phyloP scores from a whole-genome alignment of 2,329 filamentous ascomycete genomes.

The Aspergillus fumigatus region DNA sequence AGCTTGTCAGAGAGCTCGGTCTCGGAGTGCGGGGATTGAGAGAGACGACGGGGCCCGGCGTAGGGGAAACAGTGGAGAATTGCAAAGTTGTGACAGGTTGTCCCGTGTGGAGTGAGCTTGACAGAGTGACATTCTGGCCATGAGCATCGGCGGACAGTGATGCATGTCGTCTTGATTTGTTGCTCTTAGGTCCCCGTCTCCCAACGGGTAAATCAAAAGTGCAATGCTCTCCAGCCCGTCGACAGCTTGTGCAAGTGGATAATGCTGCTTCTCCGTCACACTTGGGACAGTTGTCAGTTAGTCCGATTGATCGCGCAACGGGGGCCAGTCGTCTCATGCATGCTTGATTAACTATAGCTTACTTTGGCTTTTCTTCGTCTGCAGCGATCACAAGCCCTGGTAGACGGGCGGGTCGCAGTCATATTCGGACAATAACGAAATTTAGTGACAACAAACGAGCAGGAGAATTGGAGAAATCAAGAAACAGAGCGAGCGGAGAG shows the following conservation, averaged over 20 bases:
- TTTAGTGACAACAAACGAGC: not conserved
- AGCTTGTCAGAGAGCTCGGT: not conserved
- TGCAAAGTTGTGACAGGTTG: not conserved
- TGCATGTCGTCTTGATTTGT: not conserved
- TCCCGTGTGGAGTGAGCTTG: not conserved
- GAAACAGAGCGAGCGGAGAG: not conserved
- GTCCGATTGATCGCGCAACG: not conserved
- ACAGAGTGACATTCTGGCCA: not conserved
- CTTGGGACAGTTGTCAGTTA: not conserved
- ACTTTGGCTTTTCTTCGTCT: not conserved
- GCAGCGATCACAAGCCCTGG: not conserved
- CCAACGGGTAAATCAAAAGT: constrained; percentile 38
- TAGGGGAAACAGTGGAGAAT: not conserved
- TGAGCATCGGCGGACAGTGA: not conserved
- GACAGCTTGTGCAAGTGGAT: constrained; percentile 19
- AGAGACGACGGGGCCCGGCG: not conserved
- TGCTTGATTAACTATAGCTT: not conserved
- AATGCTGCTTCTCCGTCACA: not conserved
- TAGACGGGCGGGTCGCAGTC: not conserved
- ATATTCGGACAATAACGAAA: constrained; percentile 17
- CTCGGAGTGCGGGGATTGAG: not conserved
- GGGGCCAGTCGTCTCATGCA: not conserved
- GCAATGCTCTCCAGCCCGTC: constrained; percentile 29
- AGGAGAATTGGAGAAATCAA: not conserved
- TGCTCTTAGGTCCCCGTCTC: constrained; percentile 36